Evolutionary conservation across 352 stramenopile species (phyloP).

Genomic region (Phytophthora agathidicida): DNA sequence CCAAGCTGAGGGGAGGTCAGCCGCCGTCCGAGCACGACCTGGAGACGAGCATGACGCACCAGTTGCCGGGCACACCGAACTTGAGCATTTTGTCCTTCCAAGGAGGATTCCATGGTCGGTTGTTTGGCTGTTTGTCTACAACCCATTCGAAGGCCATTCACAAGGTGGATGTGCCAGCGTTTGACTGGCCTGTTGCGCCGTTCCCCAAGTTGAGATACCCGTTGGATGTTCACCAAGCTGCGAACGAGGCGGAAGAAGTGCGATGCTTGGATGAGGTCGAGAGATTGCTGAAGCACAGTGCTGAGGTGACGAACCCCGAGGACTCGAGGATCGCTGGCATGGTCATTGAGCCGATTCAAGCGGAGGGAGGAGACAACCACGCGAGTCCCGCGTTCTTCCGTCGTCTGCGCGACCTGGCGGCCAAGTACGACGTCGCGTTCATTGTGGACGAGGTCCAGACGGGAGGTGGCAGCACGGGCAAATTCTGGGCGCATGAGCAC

Average conservation of each 20-base stretch:
- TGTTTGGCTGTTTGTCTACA: constrained; percentile 82
- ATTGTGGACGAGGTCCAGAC: constrained; percentile 90
- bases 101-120: constrained; percentile 79
- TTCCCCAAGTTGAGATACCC: constrained; percentile 78
- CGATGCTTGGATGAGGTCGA: constrained; percentile 75
- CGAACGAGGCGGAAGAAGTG: constrained; percentile 73
- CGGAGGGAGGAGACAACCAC: constrained; percentile 82
- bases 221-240: constrained; percentile 57
- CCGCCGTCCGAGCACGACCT: constrained; percentile 68
- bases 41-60: constrained; percentile 75
- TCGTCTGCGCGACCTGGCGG: constrained; percentile 55
- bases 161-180: constrained; percentile 86
- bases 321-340: constrained; percentile 71
- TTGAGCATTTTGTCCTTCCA: constrained; percentile 87
- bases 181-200: constrained; percentile 83
- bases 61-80: constrained; percentile 68
- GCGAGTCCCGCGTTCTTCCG: constrained; percentile 78
- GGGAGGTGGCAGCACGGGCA: constrained; percentile 79
- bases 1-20: constrained; percentile 60
- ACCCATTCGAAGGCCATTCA: constrained; percentile 89
- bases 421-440: constrained; percentile 71
- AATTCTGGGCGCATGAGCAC: constrained; percentile 88
- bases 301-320: constrained; percentile 26
- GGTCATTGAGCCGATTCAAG: constrained; percentile 84
- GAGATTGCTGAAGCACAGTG: constrained; percentile 50